Evolutionary conservation across 129 eudicot genomes (phyloP).

Genomic region (Artemisia tridentata): DNA sequence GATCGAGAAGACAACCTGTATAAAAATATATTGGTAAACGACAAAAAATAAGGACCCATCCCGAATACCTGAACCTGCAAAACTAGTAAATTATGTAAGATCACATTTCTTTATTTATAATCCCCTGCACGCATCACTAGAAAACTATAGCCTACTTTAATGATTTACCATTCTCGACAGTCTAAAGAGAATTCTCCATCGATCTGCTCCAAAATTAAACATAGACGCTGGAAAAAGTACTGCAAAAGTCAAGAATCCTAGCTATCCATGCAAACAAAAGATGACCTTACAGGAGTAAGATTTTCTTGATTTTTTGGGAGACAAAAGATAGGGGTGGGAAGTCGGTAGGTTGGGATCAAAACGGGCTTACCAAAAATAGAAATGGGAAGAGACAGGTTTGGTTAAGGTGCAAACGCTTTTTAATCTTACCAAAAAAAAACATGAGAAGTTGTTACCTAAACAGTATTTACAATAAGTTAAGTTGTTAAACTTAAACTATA

Average conservation of each 20-base stretch:
- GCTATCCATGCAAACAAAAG: slow-evolving; percentile 13
- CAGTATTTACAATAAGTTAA: too few species aligned
- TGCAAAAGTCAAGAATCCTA: slow-evolving; percentile 29
- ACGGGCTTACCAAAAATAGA: too few species aligned
- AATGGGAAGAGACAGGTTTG: too few species aligned
- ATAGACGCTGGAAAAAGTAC: slow-evolving; percentile 18
- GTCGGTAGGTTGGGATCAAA: too few species aligned
- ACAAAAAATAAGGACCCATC: slow-evolving; percentile 43
- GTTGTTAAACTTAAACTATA: too few species aligned
- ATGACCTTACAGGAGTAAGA: background rate
- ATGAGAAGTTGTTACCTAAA: too few species aligned
- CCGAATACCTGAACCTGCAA: slow-evolving; percentile 86
- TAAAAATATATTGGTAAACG: slow-evolving; percentile 65
- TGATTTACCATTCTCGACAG: slow-evolving; percentile 9
- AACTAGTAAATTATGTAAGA: slow-evolving; percentile 59
- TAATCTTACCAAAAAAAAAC: too few species aligned
- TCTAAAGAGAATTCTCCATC: background rate
- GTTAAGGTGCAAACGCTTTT: too few species aligned
- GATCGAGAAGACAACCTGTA: slow-evolving; percentile 60
- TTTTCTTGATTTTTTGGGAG: background rate
- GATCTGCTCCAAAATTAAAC: slow-evolving; percentile 10
- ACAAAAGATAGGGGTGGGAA: background rate
- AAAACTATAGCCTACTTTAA: slow-evolving; percentile 5
- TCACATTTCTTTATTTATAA: slow-evolving; percentile 25
- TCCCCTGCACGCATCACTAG: background rate